Evolutionary conservation across 179 eudicot species (phyloP), one percentile per base, ranked within the genome.

Genomic region (Heliamphora ciliata): DNA sequence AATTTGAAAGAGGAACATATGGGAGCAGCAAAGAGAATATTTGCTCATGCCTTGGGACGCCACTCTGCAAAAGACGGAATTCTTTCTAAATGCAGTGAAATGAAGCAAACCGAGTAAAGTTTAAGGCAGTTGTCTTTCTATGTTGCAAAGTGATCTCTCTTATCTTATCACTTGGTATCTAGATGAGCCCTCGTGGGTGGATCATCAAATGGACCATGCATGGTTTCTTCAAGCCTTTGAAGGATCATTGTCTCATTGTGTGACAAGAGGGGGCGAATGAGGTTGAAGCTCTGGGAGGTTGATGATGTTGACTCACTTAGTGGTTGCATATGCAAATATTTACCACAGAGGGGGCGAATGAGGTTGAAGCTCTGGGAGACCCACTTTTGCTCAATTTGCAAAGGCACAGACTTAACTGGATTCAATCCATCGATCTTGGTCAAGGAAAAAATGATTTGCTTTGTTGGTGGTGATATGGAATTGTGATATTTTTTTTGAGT

Each of bases 1-100:
- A 84, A 84, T 71, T 82, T 88, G 81, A 90, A 82, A 86, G 85
- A 91, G 82, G 94, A 94, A 88, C 93, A 92, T 65, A 59, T 85
- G 69, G 99, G 94, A 86, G 99, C 99, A 61, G 99, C 98, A 60
- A 96, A 90, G 86, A 90, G 99, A 84, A 90, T 96, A 89, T 94
- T 96, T 86, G 96, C 96, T 72, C 86, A 92, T 83, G 99, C 98
- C 47, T 83, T 94, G 74, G 92, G 98, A 79, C 82, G 83, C 61
- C 93, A 84, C 8, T 81, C 89, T 58, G 84, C 85, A 14, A 91
- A 85, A 83, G 89, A 86, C 0, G 87, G 80, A 44, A 80, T 56
- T 44, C 61, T 18, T 51, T 79, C 85, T 13, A 88, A 84, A 55
- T 18, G 69, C 59, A 66, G 66, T 56, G 70, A 82, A 73, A 60